Evolutionary conservation across 75 land plant species (phyloP).

Genomic region (Selaginella moellendorffii): DNA sequence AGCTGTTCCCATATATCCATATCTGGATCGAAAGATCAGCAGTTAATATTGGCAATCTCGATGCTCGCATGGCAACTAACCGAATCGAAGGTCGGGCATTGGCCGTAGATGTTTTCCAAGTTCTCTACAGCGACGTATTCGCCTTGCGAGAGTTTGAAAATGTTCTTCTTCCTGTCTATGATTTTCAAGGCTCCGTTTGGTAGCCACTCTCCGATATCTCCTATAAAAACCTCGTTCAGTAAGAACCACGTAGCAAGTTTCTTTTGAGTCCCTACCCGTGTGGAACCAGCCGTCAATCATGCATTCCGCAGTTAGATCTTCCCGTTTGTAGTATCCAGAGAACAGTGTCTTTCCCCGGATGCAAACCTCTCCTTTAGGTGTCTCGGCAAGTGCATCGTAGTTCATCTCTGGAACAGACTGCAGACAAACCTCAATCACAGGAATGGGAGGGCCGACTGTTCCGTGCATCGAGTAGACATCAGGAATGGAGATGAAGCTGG

Average conservation of each 20-base stretch:
- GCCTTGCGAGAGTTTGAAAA: constrained; percentile 98
- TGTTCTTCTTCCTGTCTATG: constrained; percentile 95
- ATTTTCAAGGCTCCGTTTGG: constrained; percentile 86
- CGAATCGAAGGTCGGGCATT: constrained; percentile 51
- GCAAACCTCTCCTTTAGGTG: constrained; percentile 85
- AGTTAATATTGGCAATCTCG: no score
- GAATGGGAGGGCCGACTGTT: constrained; percentile 91
- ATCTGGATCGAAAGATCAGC: constrained; percentile 34
- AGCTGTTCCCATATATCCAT: constrained; percentile 98
- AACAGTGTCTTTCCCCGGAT: constrained; percentile 71
- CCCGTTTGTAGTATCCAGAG: constrained; percentile 89
- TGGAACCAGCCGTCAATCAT: constrained; percentile 97
- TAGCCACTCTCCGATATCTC: constrained; percentile 99
- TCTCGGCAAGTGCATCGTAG: constrained; percentile 65
- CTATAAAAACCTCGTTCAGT: constrained; percentile 21
- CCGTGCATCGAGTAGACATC: constrained; percentile 69
- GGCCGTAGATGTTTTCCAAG: constrained; percentile 80
- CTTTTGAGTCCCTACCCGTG: constrained; percentile 92
- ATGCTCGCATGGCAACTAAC: constrained; percentile 39
- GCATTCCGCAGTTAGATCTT: constrained; percentile 82
- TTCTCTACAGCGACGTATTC: constrained; percentile 99
- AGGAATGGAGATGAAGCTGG: constrained; percentile 84
- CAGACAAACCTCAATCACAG: constrained; percentile 75
- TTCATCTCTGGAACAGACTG: constrained; percentile 98
- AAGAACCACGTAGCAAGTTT: no score